A percentile compares a stretch with the other conserved stretches of the same genome.
phyloP scores from a whole-genome alignment of 2,329 filamentous ascomycete genomes.

The Pezicula carpinea region DNA sequence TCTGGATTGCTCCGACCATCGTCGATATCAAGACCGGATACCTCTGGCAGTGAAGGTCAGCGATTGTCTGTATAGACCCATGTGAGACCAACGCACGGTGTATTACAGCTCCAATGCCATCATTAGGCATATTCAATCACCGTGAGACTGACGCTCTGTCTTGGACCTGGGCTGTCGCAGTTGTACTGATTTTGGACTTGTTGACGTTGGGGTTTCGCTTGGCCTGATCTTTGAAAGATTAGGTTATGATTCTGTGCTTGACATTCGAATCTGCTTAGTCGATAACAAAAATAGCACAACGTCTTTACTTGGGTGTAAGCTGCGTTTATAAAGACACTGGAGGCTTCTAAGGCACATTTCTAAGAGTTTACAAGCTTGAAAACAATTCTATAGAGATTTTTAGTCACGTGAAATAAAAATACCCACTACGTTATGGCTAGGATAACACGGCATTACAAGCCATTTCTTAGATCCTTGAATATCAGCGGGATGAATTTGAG shows the following conservation, averaged over 20 bases:
- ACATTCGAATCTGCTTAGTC: too few relatives aligned
- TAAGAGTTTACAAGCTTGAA: too few relatives aligned
- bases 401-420: too few relatives aligned
- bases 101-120: slow-evolving; percentile 18
- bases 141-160: background rate
- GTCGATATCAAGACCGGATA: slow-evolving; percentile 23
- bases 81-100: slow-evolving; percentile 14
- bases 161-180: background rate
- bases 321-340: too few relatives aligned
- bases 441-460: too few relatives aligned
- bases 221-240: slow-evolving; percentile 1
- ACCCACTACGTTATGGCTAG: too few relatives aligned
- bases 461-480: too few relatives aligned
- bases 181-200: slow-evolving; percentile 1
- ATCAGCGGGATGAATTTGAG: too few relatives aligned
- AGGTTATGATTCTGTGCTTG: background rate
- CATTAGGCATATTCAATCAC: slow-evolving; percentile 18
- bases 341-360: too few relatives aligned
- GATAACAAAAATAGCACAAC: too few relatives aligned
- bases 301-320: too few relatives aligned
- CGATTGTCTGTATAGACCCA: background rate
- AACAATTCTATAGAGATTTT: too few relatives aligned
- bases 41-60: slow-evolving; percentile 18
- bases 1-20: slow-evolving; percentile 16
- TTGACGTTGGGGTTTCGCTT: slow-evolving; percentile 11